phyloP scores from a whole-genome alignment of 495 filamentous ascomycete species.

The Penicillium atrosanguineum region DNA sequence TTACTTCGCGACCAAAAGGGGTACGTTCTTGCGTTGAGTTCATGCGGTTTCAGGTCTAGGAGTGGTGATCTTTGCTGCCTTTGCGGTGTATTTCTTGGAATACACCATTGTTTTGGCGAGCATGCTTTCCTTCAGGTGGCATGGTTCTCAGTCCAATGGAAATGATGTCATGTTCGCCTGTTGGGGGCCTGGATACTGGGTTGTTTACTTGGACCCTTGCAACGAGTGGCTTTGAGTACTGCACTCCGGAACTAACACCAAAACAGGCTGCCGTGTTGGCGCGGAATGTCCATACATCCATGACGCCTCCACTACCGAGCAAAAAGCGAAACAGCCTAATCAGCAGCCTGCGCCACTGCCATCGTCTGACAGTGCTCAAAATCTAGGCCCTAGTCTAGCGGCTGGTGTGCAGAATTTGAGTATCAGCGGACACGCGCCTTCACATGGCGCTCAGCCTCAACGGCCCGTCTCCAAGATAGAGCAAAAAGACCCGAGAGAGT shows the following conservation, averaged over 20 bases:
- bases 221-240: neutral
- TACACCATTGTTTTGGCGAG: neutral
- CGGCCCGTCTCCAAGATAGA: conserved; percentile 67
- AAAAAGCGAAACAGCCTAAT: conserved; percentile 3
- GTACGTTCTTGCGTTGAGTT: conserved; percentile 18
- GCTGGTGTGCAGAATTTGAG: conserved; percentile 12
- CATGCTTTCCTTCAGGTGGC: neutral
- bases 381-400: conserved; percentile 4
- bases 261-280: conserved; percentile 42
- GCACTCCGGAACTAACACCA: conserved; percentile 13
- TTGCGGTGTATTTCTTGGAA: neutral
- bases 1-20: conserved; percentile 26
- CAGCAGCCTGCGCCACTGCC: conserved; percentile 8
- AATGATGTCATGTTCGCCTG: neutral
- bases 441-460: conserved; percentile 36
- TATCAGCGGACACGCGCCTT: conserved; percentile 1
- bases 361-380: conserved; percentile 3
- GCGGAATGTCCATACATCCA: conserved; percentile 43
- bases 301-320: conserved; percentile 19
- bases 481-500: conserved; percentile 65
- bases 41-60: conserved; percentile 6
- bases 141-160: neutral
- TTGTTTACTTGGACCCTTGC: neutral
- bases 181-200: neutral
- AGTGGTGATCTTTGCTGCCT: neutral